A percentile compares a stretch with the other conserved stretches of the same genome.
These are phyloP conservation scores for Aspergillus mulundensis DNA, from an alignment of 495 filamentous ascomycete species.

Conservation along the genomic window DNA sequence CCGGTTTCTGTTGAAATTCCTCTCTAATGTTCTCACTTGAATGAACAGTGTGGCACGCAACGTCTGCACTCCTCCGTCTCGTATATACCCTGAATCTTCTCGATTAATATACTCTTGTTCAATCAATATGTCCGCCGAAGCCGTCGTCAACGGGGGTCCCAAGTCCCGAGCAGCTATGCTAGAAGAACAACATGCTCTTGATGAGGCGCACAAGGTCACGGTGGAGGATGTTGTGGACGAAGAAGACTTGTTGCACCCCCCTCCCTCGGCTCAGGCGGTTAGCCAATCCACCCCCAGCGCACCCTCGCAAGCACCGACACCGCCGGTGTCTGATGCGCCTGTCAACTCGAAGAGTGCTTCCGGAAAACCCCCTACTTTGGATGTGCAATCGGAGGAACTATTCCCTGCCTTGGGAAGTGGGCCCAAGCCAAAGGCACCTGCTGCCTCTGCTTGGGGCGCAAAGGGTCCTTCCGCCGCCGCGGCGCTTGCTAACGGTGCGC, in stretches of 20 bases:
- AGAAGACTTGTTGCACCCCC: slow-evolving; percentile 63
- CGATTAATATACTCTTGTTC: slow-evolving; percentile 11
- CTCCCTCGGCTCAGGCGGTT: slow-evolving; percentile 41
- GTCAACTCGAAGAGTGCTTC: slow-evolving; percentile 36
- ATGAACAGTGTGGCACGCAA: not conserved
- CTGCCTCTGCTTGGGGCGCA: slow-evolving; percentile 66
- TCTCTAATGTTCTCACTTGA: not conserved
- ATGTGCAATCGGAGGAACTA: slow-evolving; percentile 80
- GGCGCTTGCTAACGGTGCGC: slow-evolving; percentile 55
- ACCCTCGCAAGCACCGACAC: slow-evolving; percentile 18
- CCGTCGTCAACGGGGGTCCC: slow-evolving; percentile 33
- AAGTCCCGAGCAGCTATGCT: slow-evolving; percentile 67
- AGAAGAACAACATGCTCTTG: slow-evolving; percentile 67
- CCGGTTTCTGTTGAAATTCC: not conserved
- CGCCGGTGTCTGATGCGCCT: slow-evolving; percentile 21
- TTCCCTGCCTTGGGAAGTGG: slow-evolving; percentile 84
- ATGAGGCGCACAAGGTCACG: slow-evolving; percentile 61
- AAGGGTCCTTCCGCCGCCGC: slow-evolving; percentile 53
- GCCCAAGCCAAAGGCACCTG: slow-evolving; percentile 56
- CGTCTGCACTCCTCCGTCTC: not conserved
- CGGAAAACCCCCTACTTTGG: slow-evolving; percentile 50
- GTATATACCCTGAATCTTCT: not conserved
- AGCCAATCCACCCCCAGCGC: slow-evolving; percentile 27
- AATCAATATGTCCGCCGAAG: slow-evolving; percentile 46
- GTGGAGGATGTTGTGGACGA: slow-evolving; percentile 80